Evolutionary conservation across 345 rosid genomes (phyloP).

Genomic region (Dipteronia sinensis): DNA sequence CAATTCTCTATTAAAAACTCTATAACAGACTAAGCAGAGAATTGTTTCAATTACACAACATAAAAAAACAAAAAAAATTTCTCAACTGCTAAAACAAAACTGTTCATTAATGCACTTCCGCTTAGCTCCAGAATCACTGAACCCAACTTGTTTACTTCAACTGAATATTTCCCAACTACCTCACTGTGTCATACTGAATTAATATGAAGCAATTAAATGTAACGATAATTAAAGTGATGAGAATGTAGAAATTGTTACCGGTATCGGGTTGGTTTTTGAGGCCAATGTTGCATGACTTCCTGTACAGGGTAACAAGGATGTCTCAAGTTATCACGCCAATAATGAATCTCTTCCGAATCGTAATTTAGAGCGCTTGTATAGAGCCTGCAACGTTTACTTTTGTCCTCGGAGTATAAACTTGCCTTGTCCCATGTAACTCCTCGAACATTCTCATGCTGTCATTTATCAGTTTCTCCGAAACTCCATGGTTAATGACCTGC

Average conservation of each 20-base stretch:
- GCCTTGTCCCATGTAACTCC: conserved; percentile 25
- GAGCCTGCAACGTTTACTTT: conserved; percentile 14
- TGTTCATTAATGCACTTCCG: too few relatives aligned
- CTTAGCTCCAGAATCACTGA: conserved; percentile 31
- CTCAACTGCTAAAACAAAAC: too few relatives aligned
- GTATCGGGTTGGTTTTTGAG: conserved; percentile 11
- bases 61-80: too few relatives aligned
- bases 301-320: conserved; percentile 26
- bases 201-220: too few relatives aligned
- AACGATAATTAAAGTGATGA: too few relatives aligned
- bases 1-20: too few relatives aligned
- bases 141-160: conserved; percentile 37
- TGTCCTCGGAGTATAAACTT: conserved; percentile 2
- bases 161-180: conserved; percentile 26
- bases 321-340: conserved; percentile 22
- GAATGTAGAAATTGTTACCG: too few relatives aligned
- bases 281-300: conserved; percentile 23
- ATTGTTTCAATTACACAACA: too few relatives aligned
- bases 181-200: conserved; percentile 17
- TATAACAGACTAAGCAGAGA: too few relatives aligned
- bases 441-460: conserved; percentile 18
- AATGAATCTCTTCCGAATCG: conserved; percentile 6
- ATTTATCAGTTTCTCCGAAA: conserved; percentile 4
- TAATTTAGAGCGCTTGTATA: conserved; percentile 11
- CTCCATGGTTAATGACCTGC: conserved; percentile 27